These are phyloP conservation scores for Gloeostereum incarnatum DNA, from an alignment of 768 basidiomycete species.

Conservation along the genomic window DNA sequence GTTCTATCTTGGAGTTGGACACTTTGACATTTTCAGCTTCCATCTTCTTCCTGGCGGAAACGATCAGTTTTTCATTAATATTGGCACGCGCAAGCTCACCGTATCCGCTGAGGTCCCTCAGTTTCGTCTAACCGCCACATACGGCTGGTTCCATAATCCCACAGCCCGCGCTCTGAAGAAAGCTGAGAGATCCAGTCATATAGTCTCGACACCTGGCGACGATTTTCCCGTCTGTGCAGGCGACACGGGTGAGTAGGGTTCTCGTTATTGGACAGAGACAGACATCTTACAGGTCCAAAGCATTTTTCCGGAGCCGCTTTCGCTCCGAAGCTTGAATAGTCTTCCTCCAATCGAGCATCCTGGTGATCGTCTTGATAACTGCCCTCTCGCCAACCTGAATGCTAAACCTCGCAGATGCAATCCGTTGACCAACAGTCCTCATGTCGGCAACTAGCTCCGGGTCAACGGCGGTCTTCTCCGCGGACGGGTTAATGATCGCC, in stretches of 20 bases:
- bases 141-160: conserved; percentile 47
- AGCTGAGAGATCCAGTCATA: conserved; percentile 53
- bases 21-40: conserved; percentile 50
- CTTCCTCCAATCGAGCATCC: conserved; percentile 68
- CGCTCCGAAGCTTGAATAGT: conserved; percentile 59
- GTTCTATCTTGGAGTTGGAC: conserved; percentile 38
- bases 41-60: conserved; percentile 54
- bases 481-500: conserved; percentile 36
- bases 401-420: conserved; percentile 49
- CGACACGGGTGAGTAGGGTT: background rate
- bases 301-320: conserved; percentile 61
- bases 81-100: conserved; percentile 33
- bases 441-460: conserved; percentile 39
- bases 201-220: conserved; percentile 55
- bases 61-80: background rate
- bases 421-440: conserved; percentile 41
- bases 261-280: background rate
- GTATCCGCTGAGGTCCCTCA: conserved; percentile 80
- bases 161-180: conserved; percentile 74
- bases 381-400: conserved; percentile 56
- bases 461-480: conserved; percentile 42
- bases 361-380: conserved; percentile 49
- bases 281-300: conserved; percentile 67
- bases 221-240: conserved; percentile 59
- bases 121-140: conserved; percentile 86